Evolutionary conservation across 345 rosid species (phyloP).

Genomic region (Rhizophora mangle): DNA sequence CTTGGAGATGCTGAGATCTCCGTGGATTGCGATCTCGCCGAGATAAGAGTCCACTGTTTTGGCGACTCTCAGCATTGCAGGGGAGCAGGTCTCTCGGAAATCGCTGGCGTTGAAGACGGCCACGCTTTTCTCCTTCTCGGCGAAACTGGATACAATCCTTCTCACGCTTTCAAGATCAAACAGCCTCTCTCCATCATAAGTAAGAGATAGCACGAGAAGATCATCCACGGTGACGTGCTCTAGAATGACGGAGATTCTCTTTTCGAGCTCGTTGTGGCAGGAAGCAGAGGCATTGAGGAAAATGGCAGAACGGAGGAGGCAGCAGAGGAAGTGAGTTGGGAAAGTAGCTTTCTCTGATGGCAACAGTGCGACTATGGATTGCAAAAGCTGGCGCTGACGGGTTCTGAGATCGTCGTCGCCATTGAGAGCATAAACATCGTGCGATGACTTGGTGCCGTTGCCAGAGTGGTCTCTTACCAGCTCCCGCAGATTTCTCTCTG

Average conservation of each 20-base stretch:
- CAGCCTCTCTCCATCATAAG: constrained; percentile 81
- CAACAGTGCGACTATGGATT: constrained; percentile 59
- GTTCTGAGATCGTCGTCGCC: constrained; percentile 31
- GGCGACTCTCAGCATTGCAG: constrained; percentile 58
- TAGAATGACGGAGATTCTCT: constrained; percentile 58
- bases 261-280: constrained; percentile 79
- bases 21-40: constrained; percentile 62
- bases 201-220: constrained; percentile 69
- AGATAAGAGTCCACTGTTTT: constrained; percentile 73
- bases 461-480: constrained; percentile 86
- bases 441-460: constrained; percentile 36
- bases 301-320: constrained; percentile 80
- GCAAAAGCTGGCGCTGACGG: constrained; percentile 58
- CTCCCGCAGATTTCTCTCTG: constrained; percentile 78
- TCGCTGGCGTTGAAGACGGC: constrained; percentile 74
- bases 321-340: constrained; percentile 75
- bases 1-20: constrained; percentile 65
- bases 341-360: constrained; percentile 75
- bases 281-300: constrained; percentile 52
- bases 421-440: background rate
- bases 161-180: constrained; percentile 81
- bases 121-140: constrained; percentile 79
- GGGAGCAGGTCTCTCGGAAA: constrained; percentile 44
- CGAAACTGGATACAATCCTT: constrained; percentile 59
- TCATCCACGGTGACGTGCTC: constrained; percentile 80